phyloP scores from a whole-genome alignment of 176 grass and related monocot genomes.

The Triticum dicoccoides region DNA sequence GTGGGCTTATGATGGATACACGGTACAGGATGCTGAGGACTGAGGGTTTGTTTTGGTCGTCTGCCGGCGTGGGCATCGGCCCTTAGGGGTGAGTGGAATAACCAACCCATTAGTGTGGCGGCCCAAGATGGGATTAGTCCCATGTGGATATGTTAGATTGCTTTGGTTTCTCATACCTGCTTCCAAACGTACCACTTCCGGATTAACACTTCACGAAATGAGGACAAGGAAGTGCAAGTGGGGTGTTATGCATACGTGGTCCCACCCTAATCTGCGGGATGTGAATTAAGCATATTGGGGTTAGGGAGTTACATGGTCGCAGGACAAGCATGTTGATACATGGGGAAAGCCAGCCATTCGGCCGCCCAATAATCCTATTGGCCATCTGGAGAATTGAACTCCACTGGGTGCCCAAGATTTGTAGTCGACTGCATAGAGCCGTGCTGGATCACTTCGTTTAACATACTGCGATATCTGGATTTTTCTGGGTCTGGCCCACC shows the following conservation, averaged over 20 bases:
- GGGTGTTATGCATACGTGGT: neutral
- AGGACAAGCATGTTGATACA: neutral
- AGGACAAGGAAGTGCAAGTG: neutral
- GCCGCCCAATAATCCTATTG: neutral
- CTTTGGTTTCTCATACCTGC: neutral
- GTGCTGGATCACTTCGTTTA: neutral
- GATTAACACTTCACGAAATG: no score
- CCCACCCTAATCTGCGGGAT: neutral
- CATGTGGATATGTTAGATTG: neutral
- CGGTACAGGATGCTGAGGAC: neutral
- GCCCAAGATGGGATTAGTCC: neutral
- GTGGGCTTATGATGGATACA: neutral
- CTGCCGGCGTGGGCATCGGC: neutral
- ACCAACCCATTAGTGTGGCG: neutral
- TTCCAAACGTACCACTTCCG: neutral
- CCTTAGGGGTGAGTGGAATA: neutral
- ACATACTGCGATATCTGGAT: neutral
- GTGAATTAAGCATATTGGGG: neutral
- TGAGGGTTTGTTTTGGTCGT: neutral
- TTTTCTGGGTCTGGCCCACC: neutral
- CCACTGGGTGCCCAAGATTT: neutral
- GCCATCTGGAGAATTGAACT: neutral
- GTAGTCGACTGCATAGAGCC: neutral
- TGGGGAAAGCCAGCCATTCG: neutral
- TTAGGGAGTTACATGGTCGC: neutral